Base-by-base conservation (phyloP, 805 yeast genomes). In the Hanseniaspora mollemarum region DNA sequence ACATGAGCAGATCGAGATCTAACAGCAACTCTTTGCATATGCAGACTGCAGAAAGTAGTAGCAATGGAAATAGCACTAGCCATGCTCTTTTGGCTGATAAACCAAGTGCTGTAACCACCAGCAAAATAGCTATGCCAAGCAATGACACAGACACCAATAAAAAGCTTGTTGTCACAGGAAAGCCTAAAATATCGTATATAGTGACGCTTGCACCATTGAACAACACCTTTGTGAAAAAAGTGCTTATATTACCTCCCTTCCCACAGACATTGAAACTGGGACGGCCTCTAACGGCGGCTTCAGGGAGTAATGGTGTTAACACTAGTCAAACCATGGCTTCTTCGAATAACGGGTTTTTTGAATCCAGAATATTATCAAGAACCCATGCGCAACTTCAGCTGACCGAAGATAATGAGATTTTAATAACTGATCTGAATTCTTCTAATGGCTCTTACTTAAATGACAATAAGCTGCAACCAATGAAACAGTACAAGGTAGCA, bases 381-480 rank as follows among this genome's bases (percentile, higher is more conserved):
- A 92, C 85, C 60, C 99, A 92, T 67, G 99, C 99, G 0, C 90
- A 85, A 59, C 68, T 92, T 55, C 85, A 77, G 69, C 77, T 87
- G 33, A 71, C 77, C 16, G 64, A 64, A 24, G 66, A 69, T 4
- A 87, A 88, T 4, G 74, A 74, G 53, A 72, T 94, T 19, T 86
- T 73, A 72, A 74, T 92, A 24, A 78, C 81, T 57, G 99, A 92
- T 67, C 74, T 87, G 60, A 87, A 87, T 52, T 83, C 94, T 2
- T 83, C 95, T 22, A 92, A 92, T 65, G 99, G 99, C 9, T 90
- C 98, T 0, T 94, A 83, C 63, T 77, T 92, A 44, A 92, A 92
- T 63, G 85, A 80, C 31, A 71, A 67, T 38, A 80, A 87, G 55
- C 72, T 92, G 10, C 73, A 72, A 52, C 67, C 69, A 10, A 58